phyloP scores from a whole-genome alignment of 2,329 filamentous ascomycete species.

The Diaporthe sp. region DNA sequence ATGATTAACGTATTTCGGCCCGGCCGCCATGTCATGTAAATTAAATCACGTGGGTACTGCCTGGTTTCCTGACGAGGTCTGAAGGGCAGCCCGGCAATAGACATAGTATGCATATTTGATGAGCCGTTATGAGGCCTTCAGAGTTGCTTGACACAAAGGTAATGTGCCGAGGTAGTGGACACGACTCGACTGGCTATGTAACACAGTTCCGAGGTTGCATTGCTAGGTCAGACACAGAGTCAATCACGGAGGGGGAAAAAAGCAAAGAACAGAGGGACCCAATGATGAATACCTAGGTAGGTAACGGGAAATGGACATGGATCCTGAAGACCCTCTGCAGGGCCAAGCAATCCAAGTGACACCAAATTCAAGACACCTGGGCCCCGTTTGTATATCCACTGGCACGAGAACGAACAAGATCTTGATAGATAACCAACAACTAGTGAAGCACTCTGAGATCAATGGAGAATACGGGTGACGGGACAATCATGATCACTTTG shows the following conservation, averaged over 20 bases:
- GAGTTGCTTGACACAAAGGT: neutral
- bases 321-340: neutral
- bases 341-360: neutral
- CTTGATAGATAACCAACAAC: neutral
- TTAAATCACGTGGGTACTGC: no score
- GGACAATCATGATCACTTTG: neutral
- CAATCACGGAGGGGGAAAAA: neutral
- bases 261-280: neutral
- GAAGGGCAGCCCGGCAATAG: neutral
- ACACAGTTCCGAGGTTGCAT: neutral
- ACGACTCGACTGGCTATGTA: neutral
- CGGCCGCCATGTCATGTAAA: neutral
- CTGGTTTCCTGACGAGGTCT: neutral
- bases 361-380: neutral
- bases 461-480: neutral
- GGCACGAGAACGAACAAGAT: no score
- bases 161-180: neutral
- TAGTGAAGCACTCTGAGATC: neutral
- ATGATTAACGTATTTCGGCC: neutral
- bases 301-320: neutral
- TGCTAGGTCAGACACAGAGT: neutral
- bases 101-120: neutral
- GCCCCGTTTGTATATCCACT: neutral
- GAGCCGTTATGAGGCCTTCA: neutral
- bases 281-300: no score